A percentile compares a stretch with the other conserved stretches of the same genome.
Conservation (phyloP, 2,329 filamentous ascomycete genomes). For the Grosmannia penicillata region DNA sequence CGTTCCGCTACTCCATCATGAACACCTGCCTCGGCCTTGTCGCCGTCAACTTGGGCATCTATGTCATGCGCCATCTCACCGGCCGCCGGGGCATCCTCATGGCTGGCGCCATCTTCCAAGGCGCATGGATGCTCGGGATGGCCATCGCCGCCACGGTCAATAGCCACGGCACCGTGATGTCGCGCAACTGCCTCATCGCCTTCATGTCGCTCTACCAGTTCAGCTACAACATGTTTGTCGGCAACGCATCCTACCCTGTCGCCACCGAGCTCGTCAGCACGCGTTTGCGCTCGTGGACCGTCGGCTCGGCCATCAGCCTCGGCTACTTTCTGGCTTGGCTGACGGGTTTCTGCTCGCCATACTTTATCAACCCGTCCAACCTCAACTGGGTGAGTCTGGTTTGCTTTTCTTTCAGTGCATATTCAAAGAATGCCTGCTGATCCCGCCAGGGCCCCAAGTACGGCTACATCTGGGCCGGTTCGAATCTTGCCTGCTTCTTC, state of each 20-base stretch:
- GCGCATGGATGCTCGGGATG: constrained; percentile 27
- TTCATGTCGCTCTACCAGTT: constrained; percentile 21
- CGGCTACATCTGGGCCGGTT: constrained; percentile 26
- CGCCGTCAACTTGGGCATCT: constrained; percentile 32
- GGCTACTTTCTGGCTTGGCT: constrained; percentile 25
- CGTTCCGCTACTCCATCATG: constrained; percentile 35
- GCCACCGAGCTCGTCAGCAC: constrained; percentile 28
- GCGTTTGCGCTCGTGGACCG: constrained; percentile 28
- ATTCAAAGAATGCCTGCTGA: no score
- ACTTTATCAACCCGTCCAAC: constrained; percentile 28
- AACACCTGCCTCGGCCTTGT: constrained; percentile 32
- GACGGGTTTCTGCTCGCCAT: constrained; percentile 27
- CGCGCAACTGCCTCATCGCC: constrained; percentile 19
- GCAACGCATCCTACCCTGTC: constrained; percentile 25
- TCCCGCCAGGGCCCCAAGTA: constrained; percentile 28
- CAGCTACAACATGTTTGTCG: constrained; percentile 23
- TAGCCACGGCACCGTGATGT: constrained; percentile 14
- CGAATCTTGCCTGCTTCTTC: constrained; percentile 15
- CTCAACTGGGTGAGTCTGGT: constrained; percentile 21
- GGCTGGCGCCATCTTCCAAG: constrained; percentile 26
- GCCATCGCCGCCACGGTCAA: constrained; percentile 21
- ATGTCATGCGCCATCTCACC: constrained; percentile 28
- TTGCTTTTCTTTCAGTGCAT: not conserved
- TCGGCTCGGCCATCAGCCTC: constrained; percentile 31
- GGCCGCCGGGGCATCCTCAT: constrained; percentile 32